These are phyloP conservation scores for Cochlearia excelsa DNA, from an alignment of 345 rosid genomes.

Conservation along the genomic window DNA sequence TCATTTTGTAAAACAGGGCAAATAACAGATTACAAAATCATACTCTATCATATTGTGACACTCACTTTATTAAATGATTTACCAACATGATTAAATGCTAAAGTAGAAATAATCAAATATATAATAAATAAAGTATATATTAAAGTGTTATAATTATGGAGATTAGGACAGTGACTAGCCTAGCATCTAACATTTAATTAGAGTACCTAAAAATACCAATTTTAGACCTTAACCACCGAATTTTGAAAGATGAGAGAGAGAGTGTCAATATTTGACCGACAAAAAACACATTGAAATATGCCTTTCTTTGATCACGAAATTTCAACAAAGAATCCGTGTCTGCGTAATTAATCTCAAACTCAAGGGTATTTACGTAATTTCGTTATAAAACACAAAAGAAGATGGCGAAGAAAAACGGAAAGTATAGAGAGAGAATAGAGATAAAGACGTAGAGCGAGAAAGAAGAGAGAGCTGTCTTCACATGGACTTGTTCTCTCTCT, in stretches of 20 bases:
- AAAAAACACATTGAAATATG: conserved; percentile 13
- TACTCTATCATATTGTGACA: no score
- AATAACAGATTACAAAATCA: no score
- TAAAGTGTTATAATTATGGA: conserved; percentile 1
- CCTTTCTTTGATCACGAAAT: conserved; percentile 14
- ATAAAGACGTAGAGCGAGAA: conserved; percentile 17
- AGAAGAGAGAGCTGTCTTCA: conserved; percentile 43
- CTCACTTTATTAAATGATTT: no score
- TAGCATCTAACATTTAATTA: conserved; percentile 11
- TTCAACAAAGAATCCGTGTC: conserved; percentile 11
- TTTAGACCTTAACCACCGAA: conserved; percentile 16
- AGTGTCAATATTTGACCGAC: conserved; percentile 30
- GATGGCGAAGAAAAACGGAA: conserved; percentile 42
- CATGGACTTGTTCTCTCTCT: conserved; percentile 49
- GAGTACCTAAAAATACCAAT: conserved; percentile 8
- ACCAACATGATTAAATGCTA: no score
- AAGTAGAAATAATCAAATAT: no score
- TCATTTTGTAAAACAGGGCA: no score
- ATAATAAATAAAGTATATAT: no score
- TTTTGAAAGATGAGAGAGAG: conserved; percentile 4
- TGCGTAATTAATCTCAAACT: conserved; percentile 17
- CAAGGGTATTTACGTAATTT: conserved; percentile 17
- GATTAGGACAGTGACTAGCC: conserved; percentile 11
- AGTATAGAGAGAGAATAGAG: conserved; percentile 5
- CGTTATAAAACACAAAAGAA: conserved; percentile 2